Base-by-base conservation (phyloP, 2,329 filamentous ascomycete species). In the Neofusicoccum cordaticola region DNA sequence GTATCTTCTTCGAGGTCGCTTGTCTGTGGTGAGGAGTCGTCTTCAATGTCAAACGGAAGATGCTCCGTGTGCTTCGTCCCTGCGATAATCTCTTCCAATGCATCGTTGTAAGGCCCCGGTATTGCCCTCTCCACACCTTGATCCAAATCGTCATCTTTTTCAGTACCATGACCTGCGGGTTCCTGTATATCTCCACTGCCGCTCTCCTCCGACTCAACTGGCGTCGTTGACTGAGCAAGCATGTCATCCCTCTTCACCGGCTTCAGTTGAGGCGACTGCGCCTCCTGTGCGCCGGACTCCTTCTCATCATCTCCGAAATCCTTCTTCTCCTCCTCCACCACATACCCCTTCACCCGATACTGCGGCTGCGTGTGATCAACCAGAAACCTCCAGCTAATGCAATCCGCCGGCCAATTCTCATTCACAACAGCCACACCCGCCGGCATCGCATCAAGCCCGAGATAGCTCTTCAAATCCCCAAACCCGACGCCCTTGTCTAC, bases 401-500 rank as follows among this genome's bases (percentile, higher is more conserved):
- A 82, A 31, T 81, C 77, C 3, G 80, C 72, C 5, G 80, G 71
- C 64, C 80, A 83, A 5, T 74, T 74, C 35, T 83, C 79, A 34
- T 75, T 77, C 8, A 81, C 79, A 2, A 96, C 69, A 1, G 82
- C 70, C 12, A 86, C 73, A n/a, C 75, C 71, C 69, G 84, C 82
- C 22, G 85, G 83, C 56, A 87, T 70, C 2, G 69, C 68, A 2
- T 80, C 75, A 5, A 80, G 35, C 64, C 83, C 82, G 3, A 92
- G 73, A 66, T 85, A 82, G 11, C 77, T 80, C 63, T 88, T 74
- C 6, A 96, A 80, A 64, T 93, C 85, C 3, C 82, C 76, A 71
- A 88, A 93, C 0, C 79, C 79, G 57, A 95, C 78, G 1, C 78
- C 78, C 68, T 87, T 89, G 72, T 97, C 93, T 1, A 92, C 88